Conservation (phyloP, 75 land plant genomes). For the Larix kaempferi region DNA sequence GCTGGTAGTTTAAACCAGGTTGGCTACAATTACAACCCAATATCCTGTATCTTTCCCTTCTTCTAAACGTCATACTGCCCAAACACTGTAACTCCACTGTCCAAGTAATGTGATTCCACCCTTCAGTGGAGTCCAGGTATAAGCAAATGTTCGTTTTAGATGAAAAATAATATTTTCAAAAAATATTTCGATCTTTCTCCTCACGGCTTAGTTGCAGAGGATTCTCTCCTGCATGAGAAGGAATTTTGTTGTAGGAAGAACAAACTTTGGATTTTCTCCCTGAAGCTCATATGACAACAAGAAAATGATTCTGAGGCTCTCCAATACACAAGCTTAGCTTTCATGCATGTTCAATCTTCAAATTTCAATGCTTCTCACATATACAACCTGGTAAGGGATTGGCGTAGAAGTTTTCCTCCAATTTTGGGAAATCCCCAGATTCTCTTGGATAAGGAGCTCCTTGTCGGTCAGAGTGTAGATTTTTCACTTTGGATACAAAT, state of each 20-base stretch:
- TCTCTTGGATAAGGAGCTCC: slow-evolving; percentile 69
- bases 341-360: neutral
- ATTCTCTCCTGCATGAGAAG: neutral
- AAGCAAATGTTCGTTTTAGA: neutral
- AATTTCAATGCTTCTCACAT: slow-evolving; percentile 49
- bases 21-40: neutral
- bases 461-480: slow-evolving; percentile 49
- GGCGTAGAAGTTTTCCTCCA: slow-evolving; percentile 94
- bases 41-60: neutral
- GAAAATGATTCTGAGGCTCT: neutral
- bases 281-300: neutral
- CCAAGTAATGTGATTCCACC: neutral
- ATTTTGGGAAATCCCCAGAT: slow-evolving; percentile 77
- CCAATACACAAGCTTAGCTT: neutral
- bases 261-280: neutral
- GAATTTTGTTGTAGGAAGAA: neutral
- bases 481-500: slow-evolving; percentile 67
- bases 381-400: slow-evolving; percentile 96
- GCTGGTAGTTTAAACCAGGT: neutral
- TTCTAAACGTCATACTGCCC: neutral
- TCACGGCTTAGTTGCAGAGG: slow-evolving; percentile 1
- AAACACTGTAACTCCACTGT: neutral
- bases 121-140: neutral
- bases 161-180: neutral
- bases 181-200: neutral